phyloP scores from a whole-genome alignment of 768 basidiomycete species.

The Hysterangium stoloniferum region DNA sequence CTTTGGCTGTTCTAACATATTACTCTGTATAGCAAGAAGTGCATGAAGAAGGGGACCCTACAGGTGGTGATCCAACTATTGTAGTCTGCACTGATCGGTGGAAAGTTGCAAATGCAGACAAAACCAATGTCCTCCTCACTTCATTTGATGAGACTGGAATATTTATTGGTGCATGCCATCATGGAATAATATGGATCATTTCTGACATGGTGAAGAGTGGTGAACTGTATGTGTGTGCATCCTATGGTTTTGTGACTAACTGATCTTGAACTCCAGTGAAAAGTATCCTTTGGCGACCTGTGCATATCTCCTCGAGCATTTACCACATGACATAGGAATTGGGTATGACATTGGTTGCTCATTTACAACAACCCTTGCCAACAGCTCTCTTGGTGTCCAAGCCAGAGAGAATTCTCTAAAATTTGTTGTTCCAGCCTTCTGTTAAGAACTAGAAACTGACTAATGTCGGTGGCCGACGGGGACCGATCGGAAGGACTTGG shows the following conservation, averaged over 20 bases:
- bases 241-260: background rate
- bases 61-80: background rate
- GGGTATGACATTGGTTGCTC: constrained; percentile 22
- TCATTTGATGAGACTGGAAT: constrained; percentile 32
- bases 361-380: constrained; percentile 18
- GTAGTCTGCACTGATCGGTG: constrained; percentile 2
- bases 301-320: constrained; percentile 18
- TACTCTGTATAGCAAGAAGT: background rate
- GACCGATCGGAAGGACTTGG: too few relatives aligned
- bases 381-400: constrained; percentile 15
- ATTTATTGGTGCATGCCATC: constrained; percentile 29
- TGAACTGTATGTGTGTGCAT: constrained; percentile 26
- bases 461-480: too few relatives aligned
- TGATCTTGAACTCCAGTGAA: constrained; percentile 18
- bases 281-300: constrained; percentile 23
- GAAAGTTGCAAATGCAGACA: background rate
- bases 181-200: constrained; percentile 25
- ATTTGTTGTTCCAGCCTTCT: constrained; percentile 18
- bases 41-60: constrained; percentile 2
- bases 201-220: constrained; percentile 30
- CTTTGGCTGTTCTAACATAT: background rate
- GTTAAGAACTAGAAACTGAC: too few relatives aligned
- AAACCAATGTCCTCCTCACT: constrained; percentile 23
- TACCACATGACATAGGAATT: constrained; percentile 10
- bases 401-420: constrained; percentile 6